Base-by-base conservation (phyloP, 2,329 filamentous ascomycete genomes). In the Aspergillus sp. region DNA sequence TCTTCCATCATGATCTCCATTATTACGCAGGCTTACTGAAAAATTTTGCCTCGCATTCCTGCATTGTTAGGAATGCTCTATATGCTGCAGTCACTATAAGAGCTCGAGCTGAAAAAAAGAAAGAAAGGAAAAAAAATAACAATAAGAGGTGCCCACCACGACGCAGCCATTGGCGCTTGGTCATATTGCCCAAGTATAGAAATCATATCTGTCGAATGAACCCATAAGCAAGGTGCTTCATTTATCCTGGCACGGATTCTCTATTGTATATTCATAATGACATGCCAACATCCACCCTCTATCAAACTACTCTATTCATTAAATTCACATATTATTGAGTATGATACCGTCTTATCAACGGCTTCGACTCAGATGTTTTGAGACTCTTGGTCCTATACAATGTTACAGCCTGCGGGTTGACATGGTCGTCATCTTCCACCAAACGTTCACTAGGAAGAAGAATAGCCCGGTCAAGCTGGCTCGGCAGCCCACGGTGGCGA, bases 401-500 rank as follows among this genome's bases (percentile, higher is more conserved):
- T 23, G 50, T 47, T 9, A 23, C 48, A 46, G 51, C 22, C n/a
- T 46, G 49, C 23, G 41, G n/a, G 4, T 52, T 46, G 17, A 56
- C 54, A 41, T 22, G 25, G 28, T 41, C 34, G 34, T 68, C 59
- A 47, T 67, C 66, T 15, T 64, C 61, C 7, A 66, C 49, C 23
- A 67, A 59, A n/a, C 65, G 65, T 13, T 73, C 68, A 48, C 57
- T 63, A 22, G 75, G 75, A 28, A 77, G 68, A 9, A 75, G 62
- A 54, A 78, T 70, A 3, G 78, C 78, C 31, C 78, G 73, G 70
- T 87, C 84, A 64, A 87, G 82, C 51, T 82, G 81, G 38, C 85
- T 82, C 0, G 85, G 84, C 64, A 87, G 69, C 13, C 83, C 83
- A 48, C 84, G 74, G 74, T 87, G 84, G 43, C 84, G 70, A 1